Evolutionary conservation across 495 filamentous ascomycete species (phyloP), one percentile per base, ranked within the genome.

Genomic region (Parachaetomium inaequale): DNA sequence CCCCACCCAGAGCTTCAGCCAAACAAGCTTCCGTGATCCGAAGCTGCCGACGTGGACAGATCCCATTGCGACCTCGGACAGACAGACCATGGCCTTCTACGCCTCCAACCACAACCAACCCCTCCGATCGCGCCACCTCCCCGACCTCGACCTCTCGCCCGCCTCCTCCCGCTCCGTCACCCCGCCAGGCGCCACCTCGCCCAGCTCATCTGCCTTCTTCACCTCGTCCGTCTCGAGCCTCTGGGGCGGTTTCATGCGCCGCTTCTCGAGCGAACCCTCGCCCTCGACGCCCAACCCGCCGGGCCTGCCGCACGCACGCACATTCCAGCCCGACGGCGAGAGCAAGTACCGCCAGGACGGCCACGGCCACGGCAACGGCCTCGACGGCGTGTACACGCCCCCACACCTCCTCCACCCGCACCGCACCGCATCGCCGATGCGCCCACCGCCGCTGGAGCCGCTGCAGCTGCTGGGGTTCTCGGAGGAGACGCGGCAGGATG

Each of bases 381-480:
- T 78, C 28, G 70, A 74, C 55, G 72, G 72, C n/a, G 72, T 72
- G n/a, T 77, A 76, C 69, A 71, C 66, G 15, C 74, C 77, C 8
- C 76, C 72, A 0, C 59, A 70, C 12, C 66, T 58, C 31, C 50
- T 40, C 34, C 34, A 59, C 28, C 32, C 29, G 25, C 61, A 62
- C 32, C 55, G 75, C 29, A 71, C 74, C 0, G 64, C 71, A 0
- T 76, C 77, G 11, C 77, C 76, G 7, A 73, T 78, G 52, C 69
- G 70, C 8, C 72, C 73, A 8, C 78, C 77, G 28, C 77, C 76
- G 38, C 73, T 80, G 29, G 78, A 80, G 51, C 79, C 79, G 3
- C 50, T 81, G n/a, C 52, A 63, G 45, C 66, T 81, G 32, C 60
- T 56, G 10, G 79, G 79, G 17, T 81, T 77, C 62, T 63, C 68